Base-by-base conservation (phyloP, 768 basidiomycete genomes). In the Mycena venus region DNA sequence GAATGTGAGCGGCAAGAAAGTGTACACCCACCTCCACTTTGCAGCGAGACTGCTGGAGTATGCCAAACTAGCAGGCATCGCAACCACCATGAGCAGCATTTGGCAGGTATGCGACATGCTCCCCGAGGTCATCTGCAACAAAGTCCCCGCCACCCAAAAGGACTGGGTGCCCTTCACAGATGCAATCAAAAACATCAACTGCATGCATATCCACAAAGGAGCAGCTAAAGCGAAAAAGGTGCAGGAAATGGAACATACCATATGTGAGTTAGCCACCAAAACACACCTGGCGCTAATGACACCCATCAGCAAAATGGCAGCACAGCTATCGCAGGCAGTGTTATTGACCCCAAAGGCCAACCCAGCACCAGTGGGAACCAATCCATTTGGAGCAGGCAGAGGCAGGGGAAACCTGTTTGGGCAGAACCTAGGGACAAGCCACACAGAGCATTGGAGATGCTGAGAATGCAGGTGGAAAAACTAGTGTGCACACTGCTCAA, bases 1-100 rank as follows among this genome's bases (percentile, higher is more conserved):
- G 10, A 63, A 67, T 36, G 49, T 78, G 29, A 72, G 68, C n/a
- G 77, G 72, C 6, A 9, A n/a, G 34, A 42, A 72, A 25, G 62
- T 62, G 21, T 23, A 75, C 72, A 70, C 60, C 3, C 56, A 72
- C 68, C 40, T 77, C 73, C 49, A 71, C 32, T 70, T 69, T 4
- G 71, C 74, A 0, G 77, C 70, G 23, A 42, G 58, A 21, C 55
- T 73, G n/a, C 34, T 70, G 14, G 61, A 51, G 6, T n/a, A 49
- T 27, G 72, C 72, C 23, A 27, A 27, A n/a, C 40, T 44, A 3
- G 72, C 67, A 31, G 67, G 51, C 6, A 44, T 73, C 14, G 66
- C n/a, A 6, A 23, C 53, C 60, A 60, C 68, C 11, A 36, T 44
- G 47, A 42, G 62, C 55, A 40, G 55, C 31, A 66, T 70, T 29